Conservation (phyloP, 495 filamentous ascomycete species). For the Monascus purpureus region DNA sequence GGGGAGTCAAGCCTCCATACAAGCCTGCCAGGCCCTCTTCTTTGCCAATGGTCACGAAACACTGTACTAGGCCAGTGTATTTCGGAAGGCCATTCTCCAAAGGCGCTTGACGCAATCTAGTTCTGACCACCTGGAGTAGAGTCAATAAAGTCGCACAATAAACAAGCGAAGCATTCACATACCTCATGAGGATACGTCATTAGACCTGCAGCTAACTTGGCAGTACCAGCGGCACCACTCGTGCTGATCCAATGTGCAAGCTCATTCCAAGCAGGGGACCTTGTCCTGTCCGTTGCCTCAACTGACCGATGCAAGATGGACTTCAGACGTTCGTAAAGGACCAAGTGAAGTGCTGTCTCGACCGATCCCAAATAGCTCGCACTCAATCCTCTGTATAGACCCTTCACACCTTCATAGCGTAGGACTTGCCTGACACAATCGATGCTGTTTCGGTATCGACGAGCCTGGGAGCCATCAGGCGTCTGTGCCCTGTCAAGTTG, state of each 20-base stretch:
- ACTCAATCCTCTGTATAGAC: constrained; percentile 40
- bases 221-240: constrained; percentile 33
- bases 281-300: no score
- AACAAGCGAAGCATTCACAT: no score
- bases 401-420: constrained; percentile 36
- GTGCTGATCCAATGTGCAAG: constrained; percentile 35
- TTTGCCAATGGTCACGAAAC: constrained; percentile 37
- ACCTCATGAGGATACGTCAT: constrained; percentile 48
- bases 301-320: constrained; percentile 25
- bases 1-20: constrained; percentile 45
- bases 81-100: constrained; percentile 29
- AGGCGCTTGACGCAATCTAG: constrained; percentile 41
- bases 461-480: constrained; percentile 20
- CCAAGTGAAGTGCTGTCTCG: constrained; percentile 44
- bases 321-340: constrained; percentile 46
- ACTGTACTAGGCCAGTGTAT: constrained; percentile 41
- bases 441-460: constrained; percentile 40
- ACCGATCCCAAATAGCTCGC: constrained; percentile 43
- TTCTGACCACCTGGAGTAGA: constrained; percentile 44
- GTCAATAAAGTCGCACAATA: no score
- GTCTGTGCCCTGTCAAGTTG: constrained; percentile 40
- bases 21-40: constrained; percentile 42
- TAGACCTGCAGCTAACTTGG: constrained; percentile 42
- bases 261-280: constrained; percentile 36
- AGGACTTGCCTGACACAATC: constrained; percentile 42